Evolutionary conservation across 306 rosid genomes (phyloP).

Genomic region (Lablab purpureus): DNA sequence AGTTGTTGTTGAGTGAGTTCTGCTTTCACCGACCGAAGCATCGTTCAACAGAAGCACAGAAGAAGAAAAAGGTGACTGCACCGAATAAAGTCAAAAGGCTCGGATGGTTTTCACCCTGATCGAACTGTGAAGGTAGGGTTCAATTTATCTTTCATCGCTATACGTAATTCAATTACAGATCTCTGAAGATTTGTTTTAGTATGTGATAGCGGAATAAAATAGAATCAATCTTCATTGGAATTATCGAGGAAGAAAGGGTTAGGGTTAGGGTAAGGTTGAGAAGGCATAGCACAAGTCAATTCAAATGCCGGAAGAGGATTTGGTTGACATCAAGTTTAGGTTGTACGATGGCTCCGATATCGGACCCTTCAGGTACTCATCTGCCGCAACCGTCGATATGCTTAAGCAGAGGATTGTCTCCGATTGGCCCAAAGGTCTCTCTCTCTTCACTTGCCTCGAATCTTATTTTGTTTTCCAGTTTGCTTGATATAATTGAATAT

Average conservation of each 20-base stretch:
- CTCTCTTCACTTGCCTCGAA: neutral
- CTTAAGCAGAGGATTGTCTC: slow-evolving; percentile 91
- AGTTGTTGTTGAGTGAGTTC: slow-evolving; percentile 36
- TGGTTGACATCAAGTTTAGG: slow-evolving; percentile 82
- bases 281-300: slow-evolving; percentile 30
- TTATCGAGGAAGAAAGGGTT: slow-evolving; percentile 36
- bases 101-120: slow-evolving; percentile 32
- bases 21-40: slow-evolving; percentile 46
- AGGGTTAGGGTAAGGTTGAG: slow-evolving; percentile 37
- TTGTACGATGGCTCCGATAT: slow-evolving; percentile 85
- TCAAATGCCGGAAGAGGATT: slow-evolving; percentile 91
- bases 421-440: slow-evolving; percentile 92
- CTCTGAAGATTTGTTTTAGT: slow-evolving; percentile 22
- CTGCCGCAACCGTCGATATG: slow-evolving; percentile 83
- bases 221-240: slow-evolving; percentile 21
- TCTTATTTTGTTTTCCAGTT: too few relatives aligned
- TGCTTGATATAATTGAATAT: neutral
- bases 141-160: neutral
- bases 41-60: neutral
- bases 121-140: slow-evolving; percentile 23
- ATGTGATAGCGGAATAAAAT: slow-evolving; percentile 10
- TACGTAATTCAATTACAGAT: slow-evolving; percentile 35
- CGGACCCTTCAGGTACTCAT: slow-evolving; percentile 86
- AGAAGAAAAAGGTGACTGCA: neutral
- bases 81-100: slow-evolving; percentile 37